Percentiles rank a stretch among this genome's conserved stretches.
phyloP scores from a whole-genome alignment of 768 basidiomycete species.

The Dendrothele bispora region DNA sequence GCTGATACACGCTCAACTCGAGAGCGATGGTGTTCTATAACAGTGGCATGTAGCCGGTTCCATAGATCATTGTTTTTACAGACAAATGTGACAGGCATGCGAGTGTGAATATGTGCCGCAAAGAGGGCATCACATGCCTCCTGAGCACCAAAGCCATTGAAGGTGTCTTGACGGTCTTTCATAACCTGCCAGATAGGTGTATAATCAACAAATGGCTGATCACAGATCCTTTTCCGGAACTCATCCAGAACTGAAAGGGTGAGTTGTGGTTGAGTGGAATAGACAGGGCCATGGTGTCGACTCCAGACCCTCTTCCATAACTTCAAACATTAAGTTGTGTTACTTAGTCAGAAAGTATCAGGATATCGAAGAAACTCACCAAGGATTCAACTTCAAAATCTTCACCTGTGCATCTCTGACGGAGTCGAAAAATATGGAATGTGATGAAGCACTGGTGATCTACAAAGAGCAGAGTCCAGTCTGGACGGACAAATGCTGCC shows the following conservation, averaged over 20 bases:
- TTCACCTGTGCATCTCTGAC: background rate
- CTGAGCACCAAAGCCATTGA: slow-evolving; percentile 22
- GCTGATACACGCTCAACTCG: background rate
- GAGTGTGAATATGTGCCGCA: slow-evolving; percentile 14
- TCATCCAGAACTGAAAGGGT: background rate
- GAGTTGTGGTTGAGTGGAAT: background rate
- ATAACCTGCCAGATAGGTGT: background rate
- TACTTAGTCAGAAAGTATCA: no score
- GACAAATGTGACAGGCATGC: slow-evolving; percentile 9
- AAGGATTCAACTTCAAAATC: background rate
- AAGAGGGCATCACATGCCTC: slow-evolving; percentile 18
- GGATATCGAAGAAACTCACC: background rate
- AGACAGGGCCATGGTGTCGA: background rate
- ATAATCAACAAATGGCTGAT: background rate
- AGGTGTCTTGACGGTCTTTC: slow-evolving; percentile 13
- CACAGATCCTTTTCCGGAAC: background rate
- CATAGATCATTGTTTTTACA: background rate
- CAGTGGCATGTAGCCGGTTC: background rate
- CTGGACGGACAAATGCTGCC: slow-evolving; percentile 1
- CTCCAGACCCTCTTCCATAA: background rate
- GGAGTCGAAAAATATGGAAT: background rate
- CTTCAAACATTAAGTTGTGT: background rate
- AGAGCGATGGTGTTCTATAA: background rate
- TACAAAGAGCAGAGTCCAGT: background rate
- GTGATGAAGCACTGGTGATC: slow-evolving; percentile 1